Evolutionary conservation across 2,329 filamentous ascomycete genomes (phyloP).

Genomic region (Coccinonectria pachysandricola): DNA sequence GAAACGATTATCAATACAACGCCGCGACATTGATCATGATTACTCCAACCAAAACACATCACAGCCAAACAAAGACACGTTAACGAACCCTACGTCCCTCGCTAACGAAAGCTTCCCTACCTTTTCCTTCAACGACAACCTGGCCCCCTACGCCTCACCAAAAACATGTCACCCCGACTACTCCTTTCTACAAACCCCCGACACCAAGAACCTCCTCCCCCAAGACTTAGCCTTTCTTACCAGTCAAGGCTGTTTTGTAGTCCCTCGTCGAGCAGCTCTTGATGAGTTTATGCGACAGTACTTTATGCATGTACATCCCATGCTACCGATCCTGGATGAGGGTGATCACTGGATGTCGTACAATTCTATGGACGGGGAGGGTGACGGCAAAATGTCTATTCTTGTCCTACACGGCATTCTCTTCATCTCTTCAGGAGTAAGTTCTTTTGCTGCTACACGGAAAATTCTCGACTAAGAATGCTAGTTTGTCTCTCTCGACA

Average conservation of each 20-base stretch:
- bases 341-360: conserved; percentile 16
- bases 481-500: conserved; percentile 12
- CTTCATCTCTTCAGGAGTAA: conserved; percentile 14
- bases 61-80: not conserved
- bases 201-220: conserved; percentile 10
- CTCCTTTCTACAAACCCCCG: conserved; percentile 13
- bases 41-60: not conserved
- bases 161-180: conserved; percentile 15
- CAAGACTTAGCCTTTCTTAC: conserved; percentile 17
- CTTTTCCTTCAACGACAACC: too few species aligned
- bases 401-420: conserved; percentile 14
- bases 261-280: conserved; percentile 12
- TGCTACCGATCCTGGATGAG: conserved; percentile 18
- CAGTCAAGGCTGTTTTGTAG: conserved; percentile 17
- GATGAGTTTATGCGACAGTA: conserved; percentile 21
- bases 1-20: too few species aligned
- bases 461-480: not conserved
- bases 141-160: conserved; percentile 2
- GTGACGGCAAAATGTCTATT: conserved; percentile 9
- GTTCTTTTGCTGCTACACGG: not conserved
- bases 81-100: not conserved
- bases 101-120: too few species aligned
- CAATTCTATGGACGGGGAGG: conserved; percentile 6
- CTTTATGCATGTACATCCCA: conserved; percentile 19
- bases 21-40: too few species aligned